Evolutionary conservation across 2,329 filamentous ascomycete species (phyloP).

Genomic region (Penicillium sp.): DNA sequence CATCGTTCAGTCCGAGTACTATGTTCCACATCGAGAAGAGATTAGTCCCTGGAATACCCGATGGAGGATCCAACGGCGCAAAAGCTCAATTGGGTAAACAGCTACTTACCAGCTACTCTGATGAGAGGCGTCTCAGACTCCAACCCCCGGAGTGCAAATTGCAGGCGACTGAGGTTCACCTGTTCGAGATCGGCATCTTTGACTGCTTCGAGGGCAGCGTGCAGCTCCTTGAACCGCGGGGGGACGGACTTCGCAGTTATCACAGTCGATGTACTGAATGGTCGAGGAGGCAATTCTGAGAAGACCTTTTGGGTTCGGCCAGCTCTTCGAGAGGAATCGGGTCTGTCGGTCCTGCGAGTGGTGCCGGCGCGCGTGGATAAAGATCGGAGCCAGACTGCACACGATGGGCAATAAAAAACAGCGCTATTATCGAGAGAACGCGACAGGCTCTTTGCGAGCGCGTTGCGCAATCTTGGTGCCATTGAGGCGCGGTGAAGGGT

Average conservation of each 20-base stretch:
- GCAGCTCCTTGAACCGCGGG: conserved; percentile 49
- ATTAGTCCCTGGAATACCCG: neutral
- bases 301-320: conserved; percentile 9
- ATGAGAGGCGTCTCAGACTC: conserved; percentile 53
- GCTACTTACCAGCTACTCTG: conserved; percentile 51
- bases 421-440: conserved; percentile 24
- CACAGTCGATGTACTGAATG: conserved; percentile 50
- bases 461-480: conserved; percentile 39
- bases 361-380: conserved; percentile 29
- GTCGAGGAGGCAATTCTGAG: conserved; percentile 21
- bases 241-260: conserved; percentile 55
- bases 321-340: conserved; percentile 13
- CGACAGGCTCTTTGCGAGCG: conserved; percentile 36
- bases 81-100: neutral
- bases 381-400: conserved; percentile 36
- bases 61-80: neutral
- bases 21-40: neutral
- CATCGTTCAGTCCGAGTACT: conserved; percentile 52
- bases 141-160: conserved; percentile 57
- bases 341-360: conserved; percentile 13
- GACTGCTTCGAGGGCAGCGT: conserved; percentile 52
- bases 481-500: conserved; percentile 26
- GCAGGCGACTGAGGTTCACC: conserved; percentile 57
- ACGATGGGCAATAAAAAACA: conserved; percentile 42
- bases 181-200: conserved; percentile 52